These are phyloP conservation scores for Saccharomyces hybrid DNA, from an alignment of 1,139 yeast genomes.

Conservation along the genomic window DNA sequence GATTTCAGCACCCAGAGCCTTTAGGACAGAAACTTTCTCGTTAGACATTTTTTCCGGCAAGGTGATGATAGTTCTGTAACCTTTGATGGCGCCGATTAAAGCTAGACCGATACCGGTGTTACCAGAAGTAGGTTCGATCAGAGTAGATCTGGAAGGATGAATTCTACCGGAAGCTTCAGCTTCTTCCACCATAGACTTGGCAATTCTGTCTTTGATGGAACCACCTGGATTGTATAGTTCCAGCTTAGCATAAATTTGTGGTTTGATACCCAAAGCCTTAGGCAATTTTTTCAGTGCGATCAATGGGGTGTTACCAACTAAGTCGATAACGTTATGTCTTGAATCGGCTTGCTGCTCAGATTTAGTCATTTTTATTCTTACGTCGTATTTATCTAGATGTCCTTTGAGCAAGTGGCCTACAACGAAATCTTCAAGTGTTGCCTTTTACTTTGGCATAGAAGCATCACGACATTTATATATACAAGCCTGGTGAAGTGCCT, in stretches of 20 bases:
- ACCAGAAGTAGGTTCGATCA: constrained; percentile 87
- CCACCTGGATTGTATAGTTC: constrained; percentile 92
- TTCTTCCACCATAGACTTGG: constrained; percentile 75
- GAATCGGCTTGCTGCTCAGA: constrained; percentile 12
- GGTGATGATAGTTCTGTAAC: constrained; percentile 82
- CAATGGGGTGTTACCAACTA: constrained; percentile 75
- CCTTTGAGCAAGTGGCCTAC: background rate
- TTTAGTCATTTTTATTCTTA: background rate
- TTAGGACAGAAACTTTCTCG: constrained; percentile 81
- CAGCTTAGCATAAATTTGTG: constrained; percentile 77
- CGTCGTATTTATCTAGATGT: background rate
- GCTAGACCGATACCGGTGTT: constrained; percentile 89
- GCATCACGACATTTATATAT: background rate
- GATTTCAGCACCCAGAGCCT: constrained; percentile 86
- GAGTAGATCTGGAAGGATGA: constrained; percentile 70
- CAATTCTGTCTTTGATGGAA: constrained; percentile 91
- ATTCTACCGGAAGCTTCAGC: constrained; percentile 75
- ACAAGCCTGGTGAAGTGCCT: constrained; percentile 35
- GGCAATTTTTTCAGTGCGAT: constrained; percentile 71
- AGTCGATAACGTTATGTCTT: constrained; percentile 29
- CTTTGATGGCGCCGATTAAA: constrained; percentile 77
- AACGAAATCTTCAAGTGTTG: background rate
- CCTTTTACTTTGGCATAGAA: background rate
- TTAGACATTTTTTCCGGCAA: constrained; percentile 91
- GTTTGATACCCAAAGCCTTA: constrained; percentile 68